Evolutionary conservation across 2,329 filamentous ascomycete genomes (phyloP), one percentile per base, ranked within the genome.

Genomic region (Thielaviopsis euricoi): DNA sequence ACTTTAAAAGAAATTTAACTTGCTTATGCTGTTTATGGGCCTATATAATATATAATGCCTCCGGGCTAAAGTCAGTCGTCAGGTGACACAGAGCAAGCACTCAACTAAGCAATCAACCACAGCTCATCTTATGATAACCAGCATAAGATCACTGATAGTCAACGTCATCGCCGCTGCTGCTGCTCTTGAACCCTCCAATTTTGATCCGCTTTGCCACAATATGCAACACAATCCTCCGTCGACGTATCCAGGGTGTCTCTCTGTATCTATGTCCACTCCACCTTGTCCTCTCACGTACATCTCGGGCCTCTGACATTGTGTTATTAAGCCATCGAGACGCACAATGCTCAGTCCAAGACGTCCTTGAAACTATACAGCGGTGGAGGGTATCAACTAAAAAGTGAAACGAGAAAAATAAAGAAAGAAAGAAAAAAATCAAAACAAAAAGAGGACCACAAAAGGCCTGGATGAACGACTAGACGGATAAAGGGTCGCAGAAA

Each of bases 121-220:
- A 33, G 29, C 29, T 33, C 29, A 33, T 33, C 29, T 33, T 51
- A 58, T 50, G 52, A 53, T 49, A 48, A 21, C 56, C 33, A 58
- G 37, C 37, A 43, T 43, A 4, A 33, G 12, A 33, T 10, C 29
- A 10, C 29, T 33, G 29, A 4, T 3, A 4, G n/a, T 17, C n/a
- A n/a, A n/a, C n/a, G n/a, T n/a, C n/a, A n/a, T 10, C n/a, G 37
- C 17, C 6, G 37, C 17, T 43, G 37, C 37, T 15, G 37, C 17
- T 43, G 37, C 37, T n/a, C 13, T 10, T 43, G 37, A 1, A n/a
- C 15, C 17, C 29, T 10, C 29, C 12, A 10, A 54, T 51, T 25
- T 23, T 9, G 49, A 26, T 49, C 46, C 55, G 58, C 58, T 52
- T 54, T 54, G 58, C 58, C 58, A 60, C 58, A 60, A 60, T 60